phyloP scores from a whole-genome alignment of 495 filamentous ascomycete species.

The Diplogelasinospora grovesii region DNA sequence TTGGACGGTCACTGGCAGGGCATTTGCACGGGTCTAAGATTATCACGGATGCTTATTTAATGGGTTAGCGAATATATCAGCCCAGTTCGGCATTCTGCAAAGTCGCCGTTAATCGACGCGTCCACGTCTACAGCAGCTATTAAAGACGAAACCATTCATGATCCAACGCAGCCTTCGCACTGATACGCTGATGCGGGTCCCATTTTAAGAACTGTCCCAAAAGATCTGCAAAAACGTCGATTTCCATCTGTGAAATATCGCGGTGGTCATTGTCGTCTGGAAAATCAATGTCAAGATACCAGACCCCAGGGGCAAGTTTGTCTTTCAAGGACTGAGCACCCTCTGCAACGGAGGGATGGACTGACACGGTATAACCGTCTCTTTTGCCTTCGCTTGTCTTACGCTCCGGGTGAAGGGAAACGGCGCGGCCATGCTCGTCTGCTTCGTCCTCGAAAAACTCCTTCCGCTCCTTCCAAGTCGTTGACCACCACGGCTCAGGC shows the following conservation, averaged over 20 bases:
- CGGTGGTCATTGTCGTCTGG: constrained; percentile 2
- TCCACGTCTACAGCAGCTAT: no score
- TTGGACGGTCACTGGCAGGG: no score
- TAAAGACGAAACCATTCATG: constrained; percentile 18
- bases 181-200: constrained; percentile 14
- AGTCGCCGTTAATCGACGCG: no score
- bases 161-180: constrained; percentile 9
- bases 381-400: not conserved
- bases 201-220: constrained; percentile 16
- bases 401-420: not conserved
- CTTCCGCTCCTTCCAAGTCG: constrained; percentile 17
- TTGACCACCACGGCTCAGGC: constrained; percentile 28
- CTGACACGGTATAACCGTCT: no score
- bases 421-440: constrained; percentile 5
- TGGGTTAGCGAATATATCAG: no score
- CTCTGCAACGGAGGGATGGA: no score
- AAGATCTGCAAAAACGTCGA: constrained; percentile 15
- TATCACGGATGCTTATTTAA: no score
- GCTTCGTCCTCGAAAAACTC: constrained; percentile 16
- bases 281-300: not conserved
- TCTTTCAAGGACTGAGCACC: constrained; percentile 13
- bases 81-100: no score
- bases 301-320: not conserved
- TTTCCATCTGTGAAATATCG: constrained; percentile 13
- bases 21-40: no score